Evolutionary conservation across 2,329 filamentous ascomycete species (phyloP).

Genomic region (Erysiphe pulchra): DNA sequence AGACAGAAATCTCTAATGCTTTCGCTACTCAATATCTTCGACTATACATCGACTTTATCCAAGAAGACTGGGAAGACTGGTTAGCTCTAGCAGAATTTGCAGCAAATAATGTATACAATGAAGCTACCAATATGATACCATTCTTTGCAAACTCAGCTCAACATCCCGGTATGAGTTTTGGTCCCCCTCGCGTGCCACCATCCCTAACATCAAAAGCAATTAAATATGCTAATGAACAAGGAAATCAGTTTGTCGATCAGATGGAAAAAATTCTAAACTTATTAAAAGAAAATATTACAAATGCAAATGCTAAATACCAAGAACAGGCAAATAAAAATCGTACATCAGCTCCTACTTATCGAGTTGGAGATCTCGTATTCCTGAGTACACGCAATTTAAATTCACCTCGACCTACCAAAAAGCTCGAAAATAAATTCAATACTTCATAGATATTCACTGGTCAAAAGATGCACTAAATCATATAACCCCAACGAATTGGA

Average conservation of each 20-base stretch:
- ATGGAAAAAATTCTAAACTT: neutral
- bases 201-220: neutral
- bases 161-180: slow-evolving; percentile 1
- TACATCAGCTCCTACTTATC: neutral
- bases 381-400: neutral
- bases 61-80: slow-evolving; percentile 4
- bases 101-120: too few relatives aligned
- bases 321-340: too few relatives aligned
- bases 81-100: slow-evolving; percentile 5
- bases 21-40: slow-evolving; percentile 3
- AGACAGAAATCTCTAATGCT: slow-evolving; percentile 4
- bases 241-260: neutral
- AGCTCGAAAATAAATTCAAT: neutral
- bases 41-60: slow-evolving; percentile 3
- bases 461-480: too few relatives aligned
- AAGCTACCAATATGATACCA: too few relatives aligned
- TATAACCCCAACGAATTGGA: too few relatives aligned
- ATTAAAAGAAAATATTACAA: neutral
- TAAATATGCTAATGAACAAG: neutral
- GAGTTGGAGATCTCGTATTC: neutral
- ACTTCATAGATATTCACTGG: too few relatives aligned
- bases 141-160: slow-evolving; percentile 3
- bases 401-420: neutral
- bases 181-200: neutral
- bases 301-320: neutral